Conservation (phyloP, 2,329 filamentous ascomycete genomes). For the Chaetomiaceae sp. region DNA sequence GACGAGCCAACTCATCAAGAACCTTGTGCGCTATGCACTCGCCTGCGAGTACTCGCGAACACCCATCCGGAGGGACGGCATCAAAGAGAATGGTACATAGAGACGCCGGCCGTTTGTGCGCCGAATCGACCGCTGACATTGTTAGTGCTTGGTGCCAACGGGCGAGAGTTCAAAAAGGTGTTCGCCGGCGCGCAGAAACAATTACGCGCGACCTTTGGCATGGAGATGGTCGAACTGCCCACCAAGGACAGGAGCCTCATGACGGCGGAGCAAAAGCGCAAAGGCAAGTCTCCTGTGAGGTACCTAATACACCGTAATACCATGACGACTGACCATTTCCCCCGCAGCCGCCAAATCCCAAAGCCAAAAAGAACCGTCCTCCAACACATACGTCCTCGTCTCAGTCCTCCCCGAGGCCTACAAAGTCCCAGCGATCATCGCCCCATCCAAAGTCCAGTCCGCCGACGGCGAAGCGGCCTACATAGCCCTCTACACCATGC, state of each 20-base stretch:
- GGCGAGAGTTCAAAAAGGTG: conserved; percentile 68
- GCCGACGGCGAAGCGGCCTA: conserved; percentile 71
- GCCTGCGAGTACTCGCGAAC: conserved; percentile 61
- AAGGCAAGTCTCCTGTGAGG: conserved; percentile 48
- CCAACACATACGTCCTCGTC: conserved; percentile 72
- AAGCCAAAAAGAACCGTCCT: conserved; percentile 48
- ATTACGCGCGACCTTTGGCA: conserved; percentile 74
- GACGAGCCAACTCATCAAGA: conserved; percentile 55
- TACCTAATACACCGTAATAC: background rate
- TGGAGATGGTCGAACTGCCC: conserved; percentile 84
- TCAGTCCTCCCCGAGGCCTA: conserved; percentile 67
- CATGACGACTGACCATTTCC: conserved; percentile 3
- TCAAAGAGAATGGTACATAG: conserved; percentile 56
- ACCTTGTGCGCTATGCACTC: conserved; percentile 63
- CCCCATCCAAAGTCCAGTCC: conserved; percentile 63
- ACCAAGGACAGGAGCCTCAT: conserved; percentile 75
- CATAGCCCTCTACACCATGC: conserved; percentile 71
- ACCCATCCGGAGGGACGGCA: conserved; percentile 57
- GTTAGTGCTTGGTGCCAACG: conserved; percentile 65
- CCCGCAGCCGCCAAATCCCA: conserved; percentile 41
- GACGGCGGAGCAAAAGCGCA: conserved; percentile 60
- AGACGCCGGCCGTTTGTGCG: background rate
- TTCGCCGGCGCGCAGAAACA: conserved; percentile 73
- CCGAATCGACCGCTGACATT: background rate
- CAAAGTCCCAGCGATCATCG: conserved; percentile 61